Conservation (phyloP, 2,329 filamentous ascomycete genomes). For the Zasmidium cellare region DNA sequence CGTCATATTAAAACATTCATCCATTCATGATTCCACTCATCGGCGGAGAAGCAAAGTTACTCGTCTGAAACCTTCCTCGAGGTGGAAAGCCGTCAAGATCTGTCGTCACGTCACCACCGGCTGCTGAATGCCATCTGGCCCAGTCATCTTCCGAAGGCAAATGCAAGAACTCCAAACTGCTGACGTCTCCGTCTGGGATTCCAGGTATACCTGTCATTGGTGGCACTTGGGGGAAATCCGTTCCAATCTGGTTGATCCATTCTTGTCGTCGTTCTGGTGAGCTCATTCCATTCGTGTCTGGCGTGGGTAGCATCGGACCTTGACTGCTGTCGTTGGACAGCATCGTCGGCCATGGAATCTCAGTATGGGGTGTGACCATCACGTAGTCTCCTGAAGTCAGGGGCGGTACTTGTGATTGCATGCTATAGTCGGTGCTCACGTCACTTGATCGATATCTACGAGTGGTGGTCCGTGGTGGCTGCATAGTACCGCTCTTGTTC, state of each 20-base stretch:
- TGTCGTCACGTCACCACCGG: background rate
- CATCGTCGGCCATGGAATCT: slow-evolving; percentile 11
- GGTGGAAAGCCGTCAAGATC: slow-evolving; percentile 21
- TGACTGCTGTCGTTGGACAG: background rate
- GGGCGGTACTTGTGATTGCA: slow-evolving; percentile 8
- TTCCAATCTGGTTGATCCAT: slow-evolving; percentile 16
- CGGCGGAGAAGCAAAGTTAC: slow-evolving; percentile 7
- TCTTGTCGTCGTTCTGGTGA: slow-evolving; percentile 9
- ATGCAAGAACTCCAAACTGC: slow-evolving; percentile 16
- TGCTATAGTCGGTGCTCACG: slow-evolving; percentile 7
- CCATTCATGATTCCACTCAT: slow-evolving; percentile 19
- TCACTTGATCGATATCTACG: slow-evolving; percentile 14
- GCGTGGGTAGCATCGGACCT: slow-evolving; percentile 11
- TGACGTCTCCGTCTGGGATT: slow-evolving; percentile 13
- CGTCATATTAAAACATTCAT: background rate
- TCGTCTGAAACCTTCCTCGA: slow-evolving; percentile 3
- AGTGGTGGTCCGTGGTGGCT: slow-evolving; percentile 12
- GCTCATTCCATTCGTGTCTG: slow-evolving; percentile 1
- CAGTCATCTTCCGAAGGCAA: slow-evolving; percentile 22
- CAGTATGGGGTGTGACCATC: slow-evolving; percentile 18
- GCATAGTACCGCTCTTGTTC: slow-evolving; percentile 13
- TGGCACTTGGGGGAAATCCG: slow-evolving; percentile 12
- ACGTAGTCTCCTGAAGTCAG: slow-evolving; percentile 13
- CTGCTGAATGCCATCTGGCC: slow-evolving; percentile 19
- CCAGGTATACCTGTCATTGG: slow-evolving; percentile 16